Evolutionary conservation across 1,284 basidiomycete species (phyloP).

Genomic region (Entoloma clypeatum): DNA sequence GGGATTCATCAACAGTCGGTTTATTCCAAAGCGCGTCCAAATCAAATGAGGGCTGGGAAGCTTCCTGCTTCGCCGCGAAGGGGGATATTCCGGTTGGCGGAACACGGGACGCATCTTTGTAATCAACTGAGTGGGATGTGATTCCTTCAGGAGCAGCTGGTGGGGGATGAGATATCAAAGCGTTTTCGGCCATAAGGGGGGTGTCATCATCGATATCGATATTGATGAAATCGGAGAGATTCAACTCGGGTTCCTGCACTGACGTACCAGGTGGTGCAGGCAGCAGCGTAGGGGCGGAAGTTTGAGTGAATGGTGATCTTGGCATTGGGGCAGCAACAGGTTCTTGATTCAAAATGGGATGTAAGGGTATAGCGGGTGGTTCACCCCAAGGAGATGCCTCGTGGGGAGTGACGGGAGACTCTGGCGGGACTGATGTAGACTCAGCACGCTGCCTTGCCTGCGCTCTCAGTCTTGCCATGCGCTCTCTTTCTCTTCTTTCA

Average conservation of each 20-base stretch:
- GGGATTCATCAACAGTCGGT: constrained; percentile 31
- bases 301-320: constrained; percentile 25
- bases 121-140: constrained; percentile 3
- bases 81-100: constrained; percentile 44
- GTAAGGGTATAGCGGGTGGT: constrained; percentile 50
- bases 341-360: constrained; percentile 36
- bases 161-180: constrained; percentile 11
- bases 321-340: constrained; percentile 25
- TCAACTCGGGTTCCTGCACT: constrained; percentile 56
- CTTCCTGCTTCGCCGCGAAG: constrained; percentile 48
- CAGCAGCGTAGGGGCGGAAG: no score
- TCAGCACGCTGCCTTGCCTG: constrained; percentile 43
- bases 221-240: constrained; percentile 72
- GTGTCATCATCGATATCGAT: constrained; percentile 59
- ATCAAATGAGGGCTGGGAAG: constrained; percentile 55
- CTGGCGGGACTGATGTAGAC: constrained; percentile 57
- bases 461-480: constrained; percentile 49
- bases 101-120: constrained; percentile 11
- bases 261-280: constrained; percentile 40
- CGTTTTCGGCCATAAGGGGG: constrained; percentile 19
- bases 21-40: constrained; percentile 67
- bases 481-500: constrained; percentile 60
- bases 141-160: constrained; percentile 9
- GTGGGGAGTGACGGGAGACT: constrained; percentile 52
- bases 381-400: constrained; percentile 51